These are phyloP conservation scores for Boletus sensibilis DNA, from an alignment of 768 basidiomycete genomes.

Conservation along the genomic window DNA sequence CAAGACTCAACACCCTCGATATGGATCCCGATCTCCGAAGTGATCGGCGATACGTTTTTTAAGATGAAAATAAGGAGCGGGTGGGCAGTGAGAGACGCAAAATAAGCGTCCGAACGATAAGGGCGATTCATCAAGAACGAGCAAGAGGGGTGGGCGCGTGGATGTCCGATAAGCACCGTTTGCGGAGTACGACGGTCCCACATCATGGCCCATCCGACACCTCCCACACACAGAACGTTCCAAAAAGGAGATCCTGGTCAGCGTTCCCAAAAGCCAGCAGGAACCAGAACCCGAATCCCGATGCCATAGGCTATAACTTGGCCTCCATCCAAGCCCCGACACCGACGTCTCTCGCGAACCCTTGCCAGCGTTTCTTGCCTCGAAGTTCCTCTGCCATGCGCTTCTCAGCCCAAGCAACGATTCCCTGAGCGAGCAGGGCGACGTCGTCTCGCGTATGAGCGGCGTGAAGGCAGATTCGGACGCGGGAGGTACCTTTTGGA, in stretches of 20 bases:
- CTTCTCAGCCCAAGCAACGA: conserved; percentile 40
- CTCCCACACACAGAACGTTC: neutral
- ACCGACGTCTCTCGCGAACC: conserved; percentile 15
- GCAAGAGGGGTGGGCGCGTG: neutral
- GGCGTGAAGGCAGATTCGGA: conserved; percentile 87
- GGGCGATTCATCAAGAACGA: neutral
- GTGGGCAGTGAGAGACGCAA: neutral
- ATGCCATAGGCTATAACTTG: conserved; percentile 16
- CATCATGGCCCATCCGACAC: neutral
- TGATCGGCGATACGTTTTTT: neutral
- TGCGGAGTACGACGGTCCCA: neutral
- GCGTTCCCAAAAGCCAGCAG: too few relatives aligned
- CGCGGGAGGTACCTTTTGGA: conserved; percentile 79
- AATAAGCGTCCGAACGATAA: neutral
- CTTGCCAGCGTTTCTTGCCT: conserved; percentile 7
- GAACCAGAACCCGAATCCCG: neutral
- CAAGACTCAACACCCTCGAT: neutral
- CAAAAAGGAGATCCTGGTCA: neutral
- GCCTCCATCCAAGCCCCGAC: conserved; percentile 30
- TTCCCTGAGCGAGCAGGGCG: conserved; percentile 49
- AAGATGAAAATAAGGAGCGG: neutral
- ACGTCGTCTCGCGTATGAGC: conserved; percentile 67
- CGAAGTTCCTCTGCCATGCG: conserved; percentile 9
- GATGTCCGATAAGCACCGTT: neutral
- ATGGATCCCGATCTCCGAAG: neutral